Evolutionary conservation across 768 basidiomycete species (phyloP).

Genomic region (Russula brevipes): DNA sequence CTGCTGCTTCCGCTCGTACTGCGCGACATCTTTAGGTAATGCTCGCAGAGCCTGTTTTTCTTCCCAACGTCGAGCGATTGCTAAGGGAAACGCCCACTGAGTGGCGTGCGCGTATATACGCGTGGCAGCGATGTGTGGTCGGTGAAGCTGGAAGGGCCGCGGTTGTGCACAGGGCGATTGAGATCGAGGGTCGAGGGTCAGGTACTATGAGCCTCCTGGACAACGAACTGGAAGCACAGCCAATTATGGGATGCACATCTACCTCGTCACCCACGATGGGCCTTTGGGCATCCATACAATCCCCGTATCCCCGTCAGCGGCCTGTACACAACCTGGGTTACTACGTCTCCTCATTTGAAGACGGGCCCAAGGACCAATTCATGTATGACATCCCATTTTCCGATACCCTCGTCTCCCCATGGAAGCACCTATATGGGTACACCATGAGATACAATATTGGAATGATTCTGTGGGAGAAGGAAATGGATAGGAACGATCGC

Average conservation of each 20-base stretch:
- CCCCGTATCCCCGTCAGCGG: constrained; percentile 42
- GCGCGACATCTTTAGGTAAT: constrained; percentile 15
- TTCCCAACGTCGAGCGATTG: constrained; percentile 83
- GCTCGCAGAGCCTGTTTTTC: constrained; percentile 79
- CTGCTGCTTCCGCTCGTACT: constrained; percentile 31
- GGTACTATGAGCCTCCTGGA: constrained; percentile 71
- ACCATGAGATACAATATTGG: constrained; percentile 5
- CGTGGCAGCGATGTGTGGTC: constrained; percentile 87
- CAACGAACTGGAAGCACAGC: constrained; percentile 58
- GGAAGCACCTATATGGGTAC: constrained; percentile 46
- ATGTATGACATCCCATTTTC: constrained; percentile 84
- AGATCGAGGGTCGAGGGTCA: constrained; percentile 30
- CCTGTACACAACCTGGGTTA: constrained; percentile 51
- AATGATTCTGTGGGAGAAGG: background rate
- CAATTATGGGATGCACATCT: constrained; percentile 45
- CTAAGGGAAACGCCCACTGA: constrained; percentile 65
- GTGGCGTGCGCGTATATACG: constrained; percentile 70
- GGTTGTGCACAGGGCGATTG: constrained; percentile 28
- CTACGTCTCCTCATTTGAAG: constrained; percentile 87
- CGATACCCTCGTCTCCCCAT: constrained; percentile 47
- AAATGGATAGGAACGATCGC: constrained; percentile 25
- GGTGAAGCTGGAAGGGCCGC: constrained; percentile 44
- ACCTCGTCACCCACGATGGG: constrained; percentile 42
- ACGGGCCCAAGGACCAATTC: constrained; percentile 94
- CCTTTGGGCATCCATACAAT: constrained; percentile 76